Conservation (phyloP, 75 land plant genomes). For the Adiantum capillusveneris region DNA sequence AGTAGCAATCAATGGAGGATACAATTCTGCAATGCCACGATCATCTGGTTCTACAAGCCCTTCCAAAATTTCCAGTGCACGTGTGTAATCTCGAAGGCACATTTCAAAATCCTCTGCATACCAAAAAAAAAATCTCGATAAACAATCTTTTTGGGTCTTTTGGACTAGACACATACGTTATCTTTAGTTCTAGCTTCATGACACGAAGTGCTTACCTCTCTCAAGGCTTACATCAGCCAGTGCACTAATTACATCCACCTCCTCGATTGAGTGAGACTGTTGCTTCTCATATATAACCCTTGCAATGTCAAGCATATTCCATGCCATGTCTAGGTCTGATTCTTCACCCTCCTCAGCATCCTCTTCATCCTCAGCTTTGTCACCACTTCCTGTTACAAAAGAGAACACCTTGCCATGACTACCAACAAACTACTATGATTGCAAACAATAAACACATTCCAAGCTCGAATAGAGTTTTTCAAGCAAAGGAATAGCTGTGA, state of each 20-base stretch:
- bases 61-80: slow-evolving; percentile 69
- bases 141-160: not conserved
- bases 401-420: too few species aligned
- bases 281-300: slow-evolving; percentile 82
- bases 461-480: too few species aligned
- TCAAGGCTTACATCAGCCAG: slow-evolving; percentile 86
- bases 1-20: slow-evolving; percentile 37
- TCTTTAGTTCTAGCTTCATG: too few species aligned
- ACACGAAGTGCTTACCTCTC: slow-evolving; percentile 53
- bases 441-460: too few species aligned
- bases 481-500: too few species aligned
- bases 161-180: too few species aligned
- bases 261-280: slow-evolving; percentile 46
- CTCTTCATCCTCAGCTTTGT: slow-evolving; percentile 13
- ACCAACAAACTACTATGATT: too few species aligned
- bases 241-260: slow-evolving; percentile 79
- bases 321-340: slow-evolving; percentile 81
- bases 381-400: not conserved
- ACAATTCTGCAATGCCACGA: slow-evolving; percentile 76
- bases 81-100: slow-evolving; percentile 69
- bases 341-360: slow-evolving; percentile 71
- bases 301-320: slow-evolving; percentile 93
- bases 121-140: not conserved
- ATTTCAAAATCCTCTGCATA: slow-evolving; percentile 84
- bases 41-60: slow-evolving; percentile 69